Evolutionary conservation across 2,329 filamentous ascomycete genomes (phyloP), one percentile per base, ranked within the genome.

Genomic region (Aspergillus floridensis): DNA sequence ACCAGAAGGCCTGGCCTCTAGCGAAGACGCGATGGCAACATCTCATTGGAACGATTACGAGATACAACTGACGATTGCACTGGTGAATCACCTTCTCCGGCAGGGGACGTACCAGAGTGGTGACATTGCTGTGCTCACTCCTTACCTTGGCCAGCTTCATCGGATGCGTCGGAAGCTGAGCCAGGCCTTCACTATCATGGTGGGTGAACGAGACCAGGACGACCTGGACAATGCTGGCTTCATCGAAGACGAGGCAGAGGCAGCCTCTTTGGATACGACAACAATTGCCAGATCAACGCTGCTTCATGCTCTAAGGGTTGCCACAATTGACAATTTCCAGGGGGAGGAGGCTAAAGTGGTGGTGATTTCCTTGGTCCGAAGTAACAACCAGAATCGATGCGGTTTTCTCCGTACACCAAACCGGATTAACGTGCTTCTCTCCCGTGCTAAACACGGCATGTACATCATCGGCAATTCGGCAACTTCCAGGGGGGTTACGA

Each of bases 241-340:
- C 5, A 68, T 70, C 6, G 68, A 73, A 21, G 24, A 67, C 12
- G 64, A 63, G 11, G 62, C 69, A n/a, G 49, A 69, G 38, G 65
- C n/a, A 7, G 16, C 49, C 6, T 3, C 48, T 19, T 22, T 44
- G 14, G 31, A 24, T 0, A 56, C 59, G 3, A 44, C 21, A 10
- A 54, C 59, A 2, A 14, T 24, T 5, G 59, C 65, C 22, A 83
- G 80, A 67, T 77, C 74, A 4, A 79, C 74, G 0, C 74, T 87
- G 0, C 67, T 81, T 0, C 75, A 82, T 24, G 77, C 76, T 1
- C 70, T 89, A 2, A 76, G 84, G 4, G 72, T 88, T 0, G 86
- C 88, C 0, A 91, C 87, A 0, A 82, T 91, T 0, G 88, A 91
- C 70, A 92, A 92, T 63, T 92, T 91, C 57, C 88, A 93, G 65